Base-by-base conservation (phyloP, 1,284 basidiomycete genomes). In the Ganoderma leucocontextum region DNA sequence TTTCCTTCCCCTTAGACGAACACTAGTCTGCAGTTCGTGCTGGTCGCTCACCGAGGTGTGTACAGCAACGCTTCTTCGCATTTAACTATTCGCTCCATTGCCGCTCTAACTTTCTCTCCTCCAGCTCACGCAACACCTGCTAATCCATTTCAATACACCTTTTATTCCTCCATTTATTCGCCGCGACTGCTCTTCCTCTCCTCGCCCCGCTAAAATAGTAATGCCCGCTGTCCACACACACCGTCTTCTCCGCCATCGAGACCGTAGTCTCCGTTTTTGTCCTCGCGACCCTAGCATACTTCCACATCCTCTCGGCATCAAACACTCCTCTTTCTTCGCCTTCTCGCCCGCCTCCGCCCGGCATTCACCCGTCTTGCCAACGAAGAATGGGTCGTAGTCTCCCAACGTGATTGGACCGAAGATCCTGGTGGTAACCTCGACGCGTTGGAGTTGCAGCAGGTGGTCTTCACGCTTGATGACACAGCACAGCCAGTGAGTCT, bases 251-350 rank as follows among this genome's bases (percentile, higher is more conserved):
- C 3, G 90, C 90, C 60, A 91, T 92, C 67, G 96, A 98, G 80
- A 92, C 93, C 29, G 94, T 97, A 73, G 95, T 97, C 66, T 88
- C 90, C 77, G 92, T 94, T 81, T 95, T 91, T 78, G 89, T 96
- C 77, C 80, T 96, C 69, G 93, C 93, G 42, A 98, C 96, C 3
- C 87, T 98, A 53, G 92, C 93, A 62, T 98, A 98, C 81, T 97
- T 98, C 79, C 94, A 96, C 79, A 87, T 97, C 70, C 87, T 98
- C 67, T 89, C 90, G 70, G 94, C 57, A 91, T 97, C 78, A 95
- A 95, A 70, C 87, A 92, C 75, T 91, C 90, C 0, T 82, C 88
- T 0, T 92, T 92, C 80, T 86, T 92, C 67, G 87, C 88, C 0
- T 82, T 89, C 0, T 78, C 84, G 4, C 80, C 84, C 3, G 77